phyloP scores from a whole-genome alignment of 352 stramenopile species.

The Hyaloperonospora brassicae region DNA sequence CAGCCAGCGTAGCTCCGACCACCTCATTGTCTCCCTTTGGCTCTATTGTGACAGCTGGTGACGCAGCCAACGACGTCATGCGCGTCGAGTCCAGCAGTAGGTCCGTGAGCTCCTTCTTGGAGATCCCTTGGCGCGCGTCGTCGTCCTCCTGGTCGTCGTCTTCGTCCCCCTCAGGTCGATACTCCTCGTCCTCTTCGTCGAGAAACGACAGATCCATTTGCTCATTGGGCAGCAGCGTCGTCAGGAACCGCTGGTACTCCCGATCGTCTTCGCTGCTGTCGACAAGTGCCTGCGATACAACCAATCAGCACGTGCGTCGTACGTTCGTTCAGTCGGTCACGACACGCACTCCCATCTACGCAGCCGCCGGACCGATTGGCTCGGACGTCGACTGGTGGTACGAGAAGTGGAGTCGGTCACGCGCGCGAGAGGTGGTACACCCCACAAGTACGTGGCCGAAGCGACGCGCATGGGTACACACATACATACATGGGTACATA shows the following conservation, averaged over 20 bases:
- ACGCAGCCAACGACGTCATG: conserved; percentile 41
- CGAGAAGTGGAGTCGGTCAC: too few species aligned
- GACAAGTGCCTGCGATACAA: conserved; percentile 3
- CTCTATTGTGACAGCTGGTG: conserved; percentile 5
- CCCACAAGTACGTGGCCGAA: background rate
- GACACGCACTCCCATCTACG: background rate
- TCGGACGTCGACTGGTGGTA: too few species aligned
- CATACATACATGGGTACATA: conserved; percentile 2
- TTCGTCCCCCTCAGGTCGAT: conserved; percentile 62
- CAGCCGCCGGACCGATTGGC: too few species aligned
- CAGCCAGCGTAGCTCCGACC: background rate
- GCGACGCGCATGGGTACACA: background rate
- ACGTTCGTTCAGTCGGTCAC: conserved; percentile 9
- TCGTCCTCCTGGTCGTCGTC: conserved; percentile 73
- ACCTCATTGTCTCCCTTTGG: conserved; percentile 5
- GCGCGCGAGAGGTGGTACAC: background rate
- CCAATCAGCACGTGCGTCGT: background rate
- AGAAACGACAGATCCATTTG: conserved; percentile 71
- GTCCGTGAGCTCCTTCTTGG: conserved; percentile 76
- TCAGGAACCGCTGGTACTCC: conserved; percentile 80
- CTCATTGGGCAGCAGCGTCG: conserved; percentile 65
- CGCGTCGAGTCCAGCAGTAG: conserved; percentile 77
- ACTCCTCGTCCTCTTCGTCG: conserved; percentile 83
- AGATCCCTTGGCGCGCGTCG: conserved; percentile 38
- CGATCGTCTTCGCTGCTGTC: conserved; percentile 38